Conservation (phyloP, 805 yeast species). For the Monosporozyma aquatica region DNA sequence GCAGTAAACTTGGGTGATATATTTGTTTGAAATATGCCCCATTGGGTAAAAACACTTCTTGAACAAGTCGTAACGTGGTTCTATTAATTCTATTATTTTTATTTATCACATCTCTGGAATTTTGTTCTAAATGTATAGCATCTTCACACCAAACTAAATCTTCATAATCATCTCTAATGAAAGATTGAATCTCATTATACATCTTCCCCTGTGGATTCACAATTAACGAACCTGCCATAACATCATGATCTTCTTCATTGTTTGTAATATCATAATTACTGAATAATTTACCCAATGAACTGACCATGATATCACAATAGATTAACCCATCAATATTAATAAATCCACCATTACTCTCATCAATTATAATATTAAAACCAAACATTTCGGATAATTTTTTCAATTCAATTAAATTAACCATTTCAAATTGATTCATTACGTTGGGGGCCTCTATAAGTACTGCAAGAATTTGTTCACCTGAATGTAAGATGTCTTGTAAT, state of each 20-base stretch:
- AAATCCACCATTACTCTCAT: conserved; percentile 91
- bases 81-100: conserved; percentile 48
- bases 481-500: conserved; percentile 50
- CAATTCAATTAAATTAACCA: conserved; percentile 66
- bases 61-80: conserved; percentile 46
- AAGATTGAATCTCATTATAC: conserved; percentile 32
- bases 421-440: conserved; percentile 70
- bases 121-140: conserved; percentile 83
- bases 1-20: conserved; percentile 56
- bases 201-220: conserved; percentile 60
- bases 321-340: conserved; percentile 73
- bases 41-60: conserved; percentile 39
- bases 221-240: conserved; percentile 86
- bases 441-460: conserved; percentile 92
- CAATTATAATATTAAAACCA: conserved; percentile 74
- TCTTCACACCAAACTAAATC: conserved; percentile 89
- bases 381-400: conserved; percentile 57
- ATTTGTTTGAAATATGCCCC: conserved; percentile 47
- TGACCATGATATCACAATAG: conserved; percentile 76
- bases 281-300: conserved; percentile 85
- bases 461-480: conserved; percentile 62
- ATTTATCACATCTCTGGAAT: conserved; percentile 76
- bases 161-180: conserved; percentile 44
- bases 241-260: conserved; percentile 57
- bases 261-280: conserved; percentile 28